Conservation (phyloP, 139 green algal genomes). For the Diplosphaera chodatii region DNA sequence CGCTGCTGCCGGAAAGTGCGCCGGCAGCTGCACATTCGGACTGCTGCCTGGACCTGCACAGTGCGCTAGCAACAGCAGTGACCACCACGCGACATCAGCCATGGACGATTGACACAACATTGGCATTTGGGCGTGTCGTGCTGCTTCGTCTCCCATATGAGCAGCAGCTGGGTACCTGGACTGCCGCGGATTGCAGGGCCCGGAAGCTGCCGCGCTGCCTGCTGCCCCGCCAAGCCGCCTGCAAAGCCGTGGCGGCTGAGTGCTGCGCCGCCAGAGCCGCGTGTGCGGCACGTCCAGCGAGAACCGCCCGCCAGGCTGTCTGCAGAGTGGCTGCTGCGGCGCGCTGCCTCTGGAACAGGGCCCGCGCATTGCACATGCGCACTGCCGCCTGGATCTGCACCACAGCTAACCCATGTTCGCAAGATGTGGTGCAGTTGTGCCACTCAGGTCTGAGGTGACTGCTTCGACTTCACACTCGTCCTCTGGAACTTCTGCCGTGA, state of each 20-base stretch:
- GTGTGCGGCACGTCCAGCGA: not conserved
- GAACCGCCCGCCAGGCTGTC: constrained; percentile 3
- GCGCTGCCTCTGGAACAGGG: not conserved
- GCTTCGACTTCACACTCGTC: too few species aligned
- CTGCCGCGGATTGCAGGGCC: constrained; percentile 1
- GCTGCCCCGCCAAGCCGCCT: constrained; percentile 21
- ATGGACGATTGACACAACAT: too few species aligned
- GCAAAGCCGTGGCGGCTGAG: constrained; percentile 9
- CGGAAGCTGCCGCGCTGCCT: not conserved
- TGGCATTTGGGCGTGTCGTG: too few species aligned
- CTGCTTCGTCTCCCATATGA: too few species aligned
- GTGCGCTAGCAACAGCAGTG: too few species aligned
- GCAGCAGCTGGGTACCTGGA: not conserved
- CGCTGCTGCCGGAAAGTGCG: not conserved
- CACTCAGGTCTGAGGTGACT: too few species aligned
- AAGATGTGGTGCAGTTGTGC: too few species aligned
- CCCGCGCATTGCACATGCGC: not conserved
- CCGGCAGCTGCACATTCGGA: constrained; percentile 5
- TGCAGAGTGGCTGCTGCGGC: constrained; percentile 11
- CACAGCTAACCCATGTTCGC: not conserved
- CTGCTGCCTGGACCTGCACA: constrained; percentile 26
- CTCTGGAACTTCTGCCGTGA: too few species aligned
- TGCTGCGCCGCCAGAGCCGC: not conserved
- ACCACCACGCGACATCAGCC: too few species aligned
- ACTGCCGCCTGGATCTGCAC: not conserved